Conservation (phyloP, 345 rosid genomes). For the Combretum micranthum region DNA sequence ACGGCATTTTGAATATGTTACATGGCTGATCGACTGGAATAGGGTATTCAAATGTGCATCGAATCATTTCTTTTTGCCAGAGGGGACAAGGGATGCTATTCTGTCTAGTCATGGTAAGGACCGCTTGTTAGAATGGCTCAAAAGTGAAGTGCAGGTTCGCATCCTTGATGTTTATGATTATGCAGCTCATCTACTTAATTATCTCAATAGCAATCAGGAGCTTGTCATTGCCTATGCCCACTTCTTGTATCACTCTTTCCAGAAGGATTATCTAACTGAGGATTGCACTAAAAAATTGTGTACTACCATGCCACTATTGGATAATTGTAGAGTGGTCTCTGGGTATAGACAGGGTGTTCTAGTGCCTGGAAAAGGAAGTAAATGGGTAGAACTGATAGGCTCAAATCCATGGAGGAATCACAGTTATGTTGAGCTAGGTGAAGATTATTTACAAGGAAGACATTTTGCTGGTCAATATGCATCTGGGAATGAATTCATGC, state of each 20-base stretch:
- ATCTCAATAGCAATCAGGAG: slow-evolving; percentile 20
- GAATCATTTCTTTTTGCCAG: slow-evolving; percentile 39
- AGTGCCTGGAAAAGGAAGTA: slow-evolving; percentile 59
- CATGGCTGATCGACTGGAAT: slow-evolving; percentile 58
- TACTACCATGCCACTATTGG: slow-evolving; percentile 43
- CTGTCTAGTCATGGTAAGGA: slow-evolving; percentile 13
- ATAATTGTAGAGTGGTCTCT: slow-evolving; percentile 32
- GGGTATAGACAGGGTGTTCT: slow-evolving; percentile 29
- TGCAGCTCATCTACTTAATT: slow-evolving; percentile 15
- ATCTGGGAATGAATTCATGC: slow-evolving; percentile 20
- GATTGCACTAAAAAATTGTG: slow-evolving; percentile 21
- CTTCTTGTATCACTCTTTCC: slow-evolving; percentile 42
- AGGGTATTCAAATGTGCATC: slow-evolving; percentile 31
- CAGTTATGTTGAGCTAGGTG: slow-evolving; percentile 39
- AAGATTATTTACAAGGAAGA: slow-evolving; percentile 34
- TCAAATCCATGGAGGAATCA: slow-evolving; percentile 49
- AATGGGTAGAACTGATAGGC: slow-evolving; percentile 45
- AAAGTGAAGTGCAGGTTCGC: slow-evolving; percentile 2
- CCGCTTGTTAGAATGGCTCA: slow-evolving; percentile 34
- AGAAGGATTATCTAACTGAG: slow-evolving; percentile 11
- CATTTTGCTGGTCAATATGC: slow-evolving; percentile 34
- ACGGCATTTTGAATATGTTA: background rate
- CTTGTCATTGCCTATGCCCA: slow-evolving; percentile 44
- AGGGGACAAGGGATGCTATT: slow-evolving; percentile 27
- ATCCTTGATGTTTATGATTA: slow-evolving; percentile 19